These are phyloP conservation scores for Mucor piriformis DNA, from an alignment of 371 early-diverging fungal species.

Conservation along the genomic window DNA sequence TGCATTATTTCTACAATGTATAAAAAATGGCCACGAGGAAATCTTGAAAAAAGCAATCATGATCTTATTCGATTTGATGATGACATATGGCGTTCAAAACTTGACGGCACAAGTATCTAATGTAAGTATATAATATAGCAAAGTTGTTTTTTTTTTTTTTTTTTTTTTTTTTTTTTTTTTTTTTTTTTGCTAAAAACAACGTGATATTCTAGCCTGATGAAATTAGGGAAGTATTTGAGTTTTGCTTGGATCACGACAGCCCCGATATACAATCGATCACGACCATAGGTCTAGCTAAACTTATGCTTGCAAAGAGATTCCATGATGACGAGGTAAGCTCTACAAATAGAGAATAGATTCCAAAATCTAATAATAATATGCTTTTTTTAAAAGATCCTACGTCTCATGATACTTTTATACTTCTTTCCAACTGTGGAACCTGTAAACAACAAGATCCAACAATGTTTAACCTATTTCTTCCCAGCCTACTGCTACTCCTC, in stretches of 20 bases:
- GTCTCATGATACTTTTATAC: conserved; percentile 73
- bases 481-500: conserved; percentile 80
- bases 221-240: conserved; percentile 49
- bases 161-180: no score
- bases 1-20: conserved; percentile 46
- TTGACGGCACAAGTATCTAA: not conserved
- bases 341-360: not conserved
- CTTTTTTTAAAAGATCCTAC: conserved; percentile 53
- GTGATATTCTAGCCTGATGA: conserved; percentile 34
- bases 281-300: conserved; percentile 65
- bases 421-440: conserved; percentile 69
- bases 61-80: conserved; percentile 66
- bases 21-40: conserved; percentile 45
- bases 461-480: conserved; percentile 86
- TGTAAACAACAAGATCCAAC: conserved; percentile 68
- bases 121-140: not conserved
- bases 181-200: no score
- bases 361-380: not conserved
- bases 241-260: conserved; percentile 51
- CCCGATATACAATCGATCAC: conserved; percentile 58
- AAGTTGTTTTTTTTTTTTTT: no score
- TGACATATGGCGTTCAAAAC: conserved; percentile 48
- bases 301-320: conserved; percentile 63
- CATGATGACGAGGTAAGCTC: conserved; percentile 54
- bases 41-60: conserved; percentile 50